Conservation (phyloP, 257 asterid genomes). For the Petunia secreta region DNA sequence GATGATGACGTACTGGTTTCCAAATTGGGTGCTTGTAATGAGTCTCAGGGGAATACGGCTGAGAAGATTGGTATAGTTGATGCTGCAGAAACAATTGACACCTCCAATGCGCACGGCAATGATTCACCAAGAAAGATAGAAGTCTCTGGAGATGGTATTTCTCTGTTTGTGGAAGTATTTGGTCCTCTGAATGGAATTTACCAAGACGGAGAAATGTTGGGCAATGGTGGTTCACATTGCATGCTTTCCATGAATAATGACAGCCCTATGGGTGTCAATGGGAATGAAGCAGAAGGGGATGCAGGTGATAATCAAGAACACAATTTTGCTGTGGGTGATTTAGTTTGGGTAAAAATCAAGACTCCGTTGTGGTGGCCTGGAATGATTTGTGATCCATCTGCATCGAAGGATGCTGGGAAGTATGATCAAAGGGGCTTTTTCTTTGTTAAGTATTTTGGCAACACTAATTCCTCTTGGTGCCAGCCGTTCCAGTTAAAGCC, state of each 20-base stretch:
- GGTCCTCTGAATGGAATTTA: slow-evolving; percentile 55
- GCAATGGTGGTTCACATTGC: slow-evolving; percentile 23
- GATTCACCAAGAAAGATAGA: slow-evolving; percentile 47
- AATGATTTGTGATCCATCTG: slow-evolving; percentile 55
- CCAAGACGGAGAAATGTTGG: slow-evolving; percentile 22
- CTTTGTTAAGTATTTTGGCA: slow-evolving; percentile 65
- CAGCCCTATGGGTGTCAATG: slow-evolving; percentile 30
- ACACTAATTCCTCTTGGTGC: slow-evolving; percentile 52
- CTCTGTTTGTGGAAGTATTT: slow-evolving; percentile 69
- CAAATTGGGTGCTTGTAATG: slow-evolving; percentile 35
- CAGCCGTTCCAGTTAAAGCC: slow-evolving; percentile 58
- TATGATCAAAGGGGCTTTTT: slow-evolving; percentile 36
- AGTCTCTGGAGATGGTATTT: slow-evolving; percentile 53
- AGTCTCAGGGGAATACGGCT: slow-evolving; percentile 24
- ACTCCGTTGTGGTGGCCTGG: slow-evolving; percentile 89
- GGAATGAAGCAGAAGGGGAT: slow-evolving; percentile 11
- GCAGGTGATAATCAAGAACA: slow-evolving; percentile 32
- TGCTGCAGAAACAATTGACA: slow-evolving; percentile 28
- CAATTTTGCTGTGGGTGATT: slow-evolving; percentile 55
- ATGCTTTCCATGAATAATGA: slow-evolving; percentile 26
- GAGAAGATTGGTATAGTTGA: slow-evolving; percentile 31
- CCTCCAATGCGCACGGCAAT: slow-evolving; percentile 36
- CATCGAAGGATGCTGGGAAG: slow-evolving; percentile 31
- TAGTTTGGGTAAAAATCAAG: slow-evolving; percentile 77
- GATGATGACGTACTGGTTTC: slow-evolving; percentile 22